Base-by-base conservation (phyloP, 768 basidiomycete species). In the Tricholoma furcatifolium region DNA sequence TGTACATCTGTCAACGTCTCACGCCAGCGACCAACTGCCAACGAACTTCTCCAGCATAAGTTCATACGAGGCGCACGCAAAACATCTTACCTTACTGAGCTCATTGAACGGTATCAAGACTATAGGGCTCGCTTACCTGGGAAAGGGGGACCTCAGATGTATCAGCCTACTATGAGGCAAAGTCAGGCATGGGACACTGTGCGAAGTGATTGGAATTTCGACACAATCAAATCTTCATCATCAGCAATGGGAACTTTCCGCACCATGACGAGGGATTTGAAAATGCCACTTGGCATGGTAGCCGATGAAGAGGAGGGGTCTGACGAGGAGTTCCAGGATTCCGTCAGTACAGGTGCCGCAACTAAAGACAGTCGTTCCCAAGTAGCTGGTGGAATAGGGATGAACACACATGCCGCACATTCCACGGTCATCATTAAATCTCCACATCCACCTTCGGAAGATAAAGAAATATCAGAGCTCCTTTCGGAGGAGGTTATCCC, bases 151-250 rank as follows among this genome's bases (percentile, higher is more conserved):
- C 65, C 71, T 34, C 81, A 81, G 61, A 70, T 73, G 54, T 79
- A 79, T 63, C 81, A 83, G 57, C 74, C 84, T 10, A 78, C 87
- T 4, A 67, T 84, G 46, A 75, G 79, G 55, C 82, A 79, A 56
- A 83, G 75, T 47, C 67, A 74, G 43, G 75, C 79, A 42, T 91
- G 88, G 90, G 89, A 91, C 44, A 92, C 93, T 1, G 79, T 96
- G 70, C 82, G 83, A 64, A 94, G 90, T 63, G 93, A 93, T 57
- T 98, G 96, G 97, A 92, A 90, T 66, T 98, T 98, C 66, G 94
- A 94, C 61, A 95, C 92, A 2, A 74, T 93, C 60, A 85, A 77
- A 54, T 79, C 87, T 4, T 74, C 81, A 8, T 74, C 81, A 8
- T 78, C 84, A 24, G 83, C 85, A 3, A 88, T 91, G 83, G 89